Conservation (phyloP, 2,329 filamentous ascomycete genomes). For the Neofusicoccum umdonicola region DNA sequence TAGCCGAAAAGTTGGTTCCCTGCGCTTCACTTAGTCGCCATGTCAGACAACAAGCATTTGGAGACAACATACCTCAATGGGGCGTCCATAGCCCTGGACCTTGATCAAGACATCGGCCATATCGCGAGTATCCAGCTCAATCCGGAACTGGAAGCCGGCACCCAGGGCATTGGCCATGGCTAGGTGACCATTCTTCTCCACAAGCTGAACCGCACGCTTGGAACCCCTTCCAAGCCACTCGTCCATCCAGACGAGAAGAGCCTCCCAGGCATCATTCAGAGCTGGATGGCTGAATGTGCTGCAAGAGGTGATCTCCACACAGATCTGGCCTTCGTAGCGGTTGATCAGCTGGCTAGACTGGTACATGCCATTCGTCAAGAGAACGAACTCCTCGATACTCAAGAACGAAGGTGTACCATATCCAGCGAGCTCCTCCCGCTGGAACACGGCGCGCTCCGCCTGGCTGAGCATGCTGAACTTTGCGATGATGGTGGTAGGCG, state of each 20-base stretch:
- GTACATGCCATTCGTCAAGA: slow-evolving; percentile 21
- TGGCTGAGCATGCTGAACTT: slow-evolving; percentile 41
- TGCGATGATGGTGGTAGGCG: slow-evolving; percentile 23
- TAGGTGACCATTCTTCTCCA: background rate
- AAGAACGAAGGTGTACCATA: slow-evolving; percentile 21
- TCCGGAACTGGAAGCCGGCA: slow-evolving; percentile 25
- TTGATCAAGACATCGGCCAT: background rate
- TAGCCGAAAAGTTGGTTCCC: background rate
- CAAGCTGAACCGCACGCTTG: slow-evolving; percentile 19
- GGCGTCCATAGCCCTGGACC: slow-evolving; percentile 12
- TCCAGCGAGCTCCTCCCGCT: slow-evolving; percentile 17
- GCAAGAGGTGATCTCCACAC: background rate
- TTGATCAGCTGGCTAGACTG: slow-evolving; percentile 27
- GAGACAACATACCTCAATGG: slow-evolving; percentile 24
- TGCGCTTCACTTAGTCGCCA: slow-evolving; percentile 16
- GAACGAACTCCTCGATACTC: slow-evolving; percentile 26
- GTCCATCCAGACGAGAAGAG: slow-evolving; percentile 19
- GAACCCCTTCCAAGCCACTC: slow-evolving; percentile 21
- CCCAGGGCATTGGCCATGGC: slow-evolving; percentile 20
- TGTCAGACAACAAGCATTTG: background rate
- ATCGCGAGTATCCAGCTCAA: slow-evolving; percentile 31
- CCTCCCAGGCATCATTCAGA: slow-evolving; percentile 14
- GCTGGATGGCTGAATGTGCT: background rate
- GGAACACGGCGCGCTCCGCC: slow-evolving; percentile 28
- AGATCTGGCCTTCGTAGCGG: slow-evolving; percentile 34